phyloP scores from a whole-genome alignment of 495 filamentous ascomycete genomes.

The Bryoglossum gracile region DNA sequence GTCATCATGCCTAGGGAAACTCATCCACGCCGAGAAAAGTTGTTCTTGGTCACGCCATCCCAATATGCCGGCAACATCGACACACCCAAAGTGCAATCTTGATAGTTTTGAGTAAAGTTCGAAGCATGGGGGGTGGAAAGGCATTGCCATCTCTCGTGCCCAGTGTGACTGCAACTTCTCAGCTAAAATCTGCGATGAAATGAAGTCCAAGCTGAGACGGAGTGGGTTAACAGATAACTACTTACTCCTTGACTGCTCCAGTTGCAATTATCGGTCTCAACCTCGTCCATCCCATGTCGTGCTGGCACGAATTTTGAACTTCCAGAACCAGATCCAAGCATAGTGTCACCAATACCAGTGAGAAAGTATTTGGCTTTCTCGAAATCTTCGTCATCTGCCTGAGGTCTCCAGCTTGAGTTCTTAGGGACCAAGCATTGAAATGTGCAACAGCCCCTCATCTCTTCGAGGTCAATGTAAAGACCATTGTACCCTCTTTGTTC shows the following conservation, averaged over 20 bases:
- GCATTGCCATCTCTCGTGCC: conserved; percentile 19
- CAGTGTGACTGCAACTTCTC: no score
- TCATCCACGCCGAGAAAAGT: not conserved
- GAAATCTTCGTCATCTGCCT: conserved; percentile 24
- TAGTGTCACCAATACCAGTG: conserved; percentile 26
- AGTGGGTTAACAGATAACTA: not conserved
- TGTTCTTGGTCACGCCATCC: conserved; percentile 20
- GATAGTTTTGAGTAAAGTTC: conserved; percentile 29
- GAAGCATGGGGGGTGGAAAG: conserved; percentile 33
- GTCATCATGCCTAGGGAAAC: conserved; percentile 2
- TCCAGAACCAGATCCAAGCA: conserved; percentile 19
- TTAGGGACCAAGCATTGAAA: conserved; percentile 28
- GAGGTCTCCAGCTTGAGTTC: conserved; percentile 13
- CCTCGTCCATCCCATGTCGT: conserved; percentile 13
- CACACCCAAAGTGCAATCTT: conserved; percentile 12
- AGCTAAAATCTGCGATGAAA: not conserved
- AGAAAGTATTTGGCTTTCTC: conserved; percentile 24
- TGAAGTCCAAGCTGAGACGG: not conserved
- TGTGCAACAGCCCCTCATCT: conserved; percentile 29
- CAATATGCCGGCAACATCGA: conserved; percentile 22
- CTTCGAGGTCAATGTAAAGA: conserved; percentile 20
- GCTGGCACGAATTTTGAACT: conserved; percentile 7
- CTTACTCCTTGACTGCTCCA: no score
- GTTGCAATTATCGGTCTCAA: not conserved
- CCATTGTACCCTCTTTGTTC: conserved; percentile 21